Percentiles rank a stretch among this genome's conserved stretches.
phyloP scores from a whole-genome alignment of 179 eudicot genomes.

The Sideroxylon spinosum region DNA sequence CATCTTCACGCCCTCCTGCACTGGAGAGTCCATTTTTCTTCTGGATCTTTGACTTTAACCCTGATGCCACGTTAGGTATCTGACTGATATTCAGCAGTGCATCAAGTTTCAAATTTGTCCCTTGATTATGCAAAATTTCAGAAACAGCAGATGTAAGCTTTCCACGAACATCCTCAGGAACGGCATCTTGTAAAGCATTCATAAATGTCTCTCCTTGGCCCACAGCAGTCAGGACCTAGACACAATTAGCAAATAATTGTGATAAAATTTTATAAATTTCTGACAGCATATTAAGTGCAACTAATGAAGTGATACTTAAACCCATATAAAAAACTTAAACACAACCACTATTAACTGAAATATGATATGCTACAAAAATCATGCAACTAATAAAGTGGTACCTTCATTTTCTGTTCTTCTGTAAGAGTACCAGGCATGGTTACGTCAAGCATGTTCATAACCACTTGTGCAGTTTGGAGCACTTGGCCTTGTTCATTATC shows the following conservation, averaged over 20 bases:
- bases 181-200: constrained; percentile 88
- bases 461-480: constrained; percentile 66
- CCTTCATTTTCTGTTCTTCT: constrained; percentile 84
- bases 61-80: constrained; percentile 40
- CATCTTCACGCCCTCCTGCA: constrained; percentile 25
- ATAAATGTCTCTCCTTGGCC: constrained; percentile 75
- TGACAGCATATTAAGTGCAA: background rate
- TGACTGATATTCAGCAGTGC: constrained; percentile 35
- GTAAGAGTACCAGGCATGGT: constrained; percentile 78
- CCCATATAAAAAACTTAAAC: background rate
- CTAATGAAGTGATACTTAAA: background rate
- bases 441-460: constrained; percentile 87
- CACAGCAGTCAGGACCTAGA: constrained; percentile 78
- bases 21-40: constrained; percentile 29
- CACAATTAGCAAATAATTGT: constrained; percentile 5
- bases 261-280: background rate
- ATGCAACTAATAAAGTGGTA: constrained; percentile 20
- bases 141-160: constrained; percentile 74
- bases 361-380: background rate
- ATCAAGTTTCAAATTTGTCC: constrained; percentile 55
- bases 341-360: background rate
- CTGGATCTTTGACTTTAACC: constrained; percentile 38
- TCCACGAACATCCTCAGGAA: constrained; percentile 94
- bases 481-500: constrained; percentile 61
- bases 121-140: constrained; percentile 53